A percentile compares a stretch with the other conserved stretches of the same genome.
phyloP scores from a whole-genome alignment of 768 basidiomycete species.

The Butyriboletus loyo region DNA sequence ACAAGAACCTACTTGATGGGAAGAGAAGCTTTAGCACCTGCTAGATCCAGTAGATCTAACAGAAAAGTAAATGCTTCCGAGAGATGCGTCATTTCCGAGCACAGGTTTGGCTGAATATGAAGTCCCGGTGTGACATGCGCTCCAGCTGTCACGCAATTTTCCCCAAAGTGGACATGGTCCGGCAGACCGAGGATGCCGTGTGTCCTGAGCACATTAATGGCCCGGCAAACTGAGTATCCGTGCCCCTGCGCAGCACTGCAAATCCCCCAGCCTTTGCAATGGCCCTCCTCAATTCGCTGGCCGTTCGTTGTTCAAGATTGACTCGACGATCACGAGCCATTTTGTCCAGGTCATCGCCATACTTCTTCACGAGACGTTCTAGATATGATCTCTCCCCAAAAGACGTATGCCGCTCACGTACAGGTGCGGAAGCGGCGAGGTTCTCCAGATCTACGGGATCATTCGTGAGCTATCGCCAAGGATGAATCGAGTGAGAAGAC shows the following conservation, averaged over 20 bases:
- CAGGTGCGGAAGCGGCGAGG: constrained; percentile 47
- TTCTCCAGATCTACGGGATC: constrained; percentile 58
- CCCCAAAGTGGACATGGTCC: constrained; percentile 13
- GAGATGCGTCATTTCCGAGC: constrained; percentile 18
- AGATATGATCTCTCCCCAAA: constrained; percentile 68
- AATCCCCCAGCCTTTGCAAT: constrained; percentile 54
- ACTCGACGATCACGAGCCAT: constrained; percentile 81
- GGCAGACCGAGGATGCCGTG: constrained; percentile 11
- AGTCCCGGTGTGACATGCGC: constrained; percentile 25
- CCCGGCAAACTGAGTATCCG: constrained; percentile 1
- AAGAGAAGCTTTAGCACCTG: constrained; percentile 5
- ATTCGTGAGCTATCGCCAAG: constrained; percentile 9
- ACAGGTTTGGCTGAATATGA: constrained; percentile 29
- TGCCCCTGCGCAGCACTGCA: constrained; percentile 21
- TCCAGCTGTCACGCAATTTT: constrained; percentile 25
- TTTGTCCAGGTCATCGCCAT: constrained; percentile 66
- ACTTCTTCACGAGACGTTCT: constrained; percentile 56
- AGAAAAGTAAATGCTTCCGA: constrained; percentile 10
- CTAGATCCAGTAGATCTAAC: constrained; percentile 14
- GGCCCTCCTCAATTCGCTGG: constrained; percentile 68
- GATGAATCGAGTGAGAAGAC: not conserved
- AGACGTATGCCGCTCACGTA: constrained; percentile 62
- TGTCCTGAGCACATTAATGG: not conserved
- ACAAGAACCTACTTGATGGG: constrained; percentile 8
- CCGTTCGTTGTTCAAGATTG: constrained; percentile 83